Evolutionary conservation across 169 alveolate species (phyloP), one percentile per base, ranked within the genome.

Genomic region (Cryptosporidium tyzzeri): DNA sequence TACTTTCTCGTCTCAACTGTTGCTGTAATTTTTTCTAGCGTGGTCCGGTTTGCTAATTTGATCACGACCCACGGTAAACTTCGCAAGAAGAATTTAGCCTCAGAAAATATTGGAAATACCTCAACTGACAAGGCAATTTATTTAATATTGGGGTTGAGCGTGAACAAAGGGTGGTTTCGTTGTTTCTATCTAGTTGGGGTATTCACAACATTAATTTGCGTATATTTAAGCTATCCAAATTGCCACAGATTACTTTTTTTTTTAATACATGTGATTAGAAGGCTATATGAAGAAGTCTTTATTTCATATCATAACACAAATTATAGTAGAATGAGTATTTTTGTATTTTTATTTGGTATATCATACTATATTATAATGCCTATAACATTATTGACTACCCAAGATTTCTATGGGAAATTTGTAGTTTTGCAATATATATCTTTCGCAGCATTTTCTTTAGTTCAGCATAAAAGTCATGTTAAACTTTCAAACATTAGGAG

Each of bases 341-440:
- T 80, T 48, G 75, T 48, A 16, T 80, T 61, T 39, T 37, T 59
- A 12, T 80, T 29, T 80, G 89, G 89, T 7, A 5, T 80, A n/a
- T 80, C 89, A 14, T 80, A 80, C 45, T 80, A 80, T 45, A 41
- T 80, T 16, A 16, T 67, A 16, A 80, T 80, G 80, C 89, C 89
- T 21, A 62, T 59, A 18, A 31, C 65, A 16, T 29, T 80, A 16
- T 7, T 12, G 29, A 2, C 48, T 0, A 62, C 21, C 2, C 69
- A 35, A 31, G 68, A 80, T 26, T 37, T 65, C 21, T 0, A 18
- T 14, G 53, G 45, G 14, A 29, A 59, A 12, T 26, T 51, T 23
- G 33, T 35, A 14, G 18, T 62, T 21, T 41, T 48, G 18, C 89
- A 80, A 67, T 8, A 16, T 62, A 14, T n/a, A 58, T 6, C 41